A percentile compares a stretch with the other conserved stretches of the same genome.
Conservation (phyloP, 495 filamentous ascomycete genomes). For the Immersiella caudata region DNA sequence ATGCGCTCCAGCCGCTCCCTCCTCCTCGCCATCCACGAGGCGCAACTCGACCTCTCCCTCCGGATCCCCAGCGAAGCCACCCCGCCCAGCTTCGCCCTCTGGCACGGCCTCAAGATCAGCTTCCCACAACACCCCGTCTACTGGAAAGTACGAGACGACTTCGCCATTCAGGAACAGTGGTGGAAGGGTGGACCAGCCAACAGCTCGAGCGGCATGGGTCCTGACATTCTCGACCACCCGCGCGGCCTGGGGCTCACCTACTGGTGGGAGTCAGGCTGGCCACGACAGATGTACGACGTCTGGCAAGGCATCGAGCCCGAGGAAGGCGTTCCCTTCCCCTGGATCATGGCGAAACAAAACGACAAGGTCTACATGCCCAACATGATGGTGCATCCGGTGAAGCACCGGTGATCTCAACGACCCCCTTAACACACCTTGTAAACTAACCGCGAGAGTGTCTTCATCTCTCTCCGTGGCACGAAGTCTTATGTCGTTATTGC, state of each 20-base stretch:
- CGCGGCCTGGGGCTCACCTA: slow-evolving; percentile 33
- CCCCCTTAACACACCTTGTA: neutral
- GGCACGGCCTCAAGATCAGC: slow-evolving; percentile 46
- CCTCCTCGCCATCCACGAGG: slow-evolving; percentile 36
- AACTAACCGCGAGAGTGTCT: neutral
- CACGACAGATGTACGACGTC: slow-evolving; percentile 28
- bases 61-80: slow-evolving; percentile 43
- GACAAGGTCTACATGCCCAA: slow-evolving; percentile 36
- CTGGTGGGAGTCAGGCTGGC: slow-evolving; percentile 40
- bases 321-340: slow-evolving; percentile 23
- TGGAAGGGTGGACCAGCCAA: slow-evolving; percentile 41
- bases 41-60: slow-evolving; percentile 33
- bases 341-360: slow-evolving; percentile 29
- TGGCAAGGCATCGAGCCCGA: slow-evolving; percentile 30
- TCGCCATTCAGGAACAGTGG: slow-evolving; percentile 28
- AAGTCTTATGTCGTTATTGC: neutral
- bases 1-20: slow-evolving; percentile 32
- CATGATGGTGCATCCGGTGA: slow-evolving; percentile 40
- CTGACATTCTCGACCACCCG: slow-evolving; percentile 29
- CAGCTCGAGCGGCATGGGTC: slow-evolving; percentile 34
- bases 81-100: slow-evolving; percentile 43
- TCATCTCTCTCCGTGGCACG: neutral
- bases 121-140: slow-evolving; percentile 43
- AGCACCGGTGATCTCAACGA: slow-evolving; percentile 22
- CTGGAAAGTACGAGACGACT: slow-evolving; percentile 28